Evolutionary conservation across 2,329 filamentous ascomycete genomes (phyloP), one percentile per base, ranked within the genome.

Genomic region (Cytospora mali): DNA sequence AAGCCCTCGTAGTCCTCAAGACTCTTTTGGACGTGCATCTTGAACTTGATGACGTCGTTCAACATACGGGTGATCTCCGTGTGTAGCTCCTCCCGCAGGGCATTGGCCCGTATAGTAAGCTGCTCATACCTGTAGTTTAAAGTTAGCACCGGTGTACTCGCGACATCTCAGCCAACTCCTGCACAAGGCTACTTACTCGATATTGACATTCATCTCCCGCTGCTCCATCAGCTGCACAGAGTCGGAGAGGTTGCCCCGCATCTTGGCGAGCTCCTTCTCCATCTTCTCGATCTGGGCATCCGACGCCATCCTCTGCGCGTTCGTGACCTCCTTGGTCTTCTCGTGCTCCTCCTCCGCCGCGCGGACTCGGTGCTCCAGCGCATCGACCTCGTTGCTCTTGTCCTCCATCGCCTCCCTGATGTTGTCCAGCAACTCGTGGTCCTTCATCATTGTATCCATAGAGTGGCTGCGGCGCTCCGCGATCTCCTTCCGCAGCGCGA

Each of bases 211-310:
- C 86, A 98, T 97, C 79, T 98, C 93, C 61, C 92, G 84, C 76
- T 97, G 94, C 75, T 97, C 93, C 84, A 97, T 89, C 54, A 96
- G 77, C 76, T 97, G 92, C 58, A 97, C 90, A 35, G 88, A 93
- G 75, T 97, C 94, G 3, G 87, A 89, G 31, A 97, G 80, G 13
- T 89, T 89, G 2, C 89, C 86, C 49, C 93, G 85, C 92, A 98
- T 96, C 74, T 93, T 92, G 53, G 91, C 90, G n/a, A 99, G 80
- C 75, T 99, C 93, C 76, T 97, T 97, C 78, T 99, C 95, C 89
- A 97, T 96, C 80, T 95, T 95, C 77, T 99, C 95, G 70, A 99
- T 97, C 75, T 98, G 94, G 10, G 93, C 88, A 73, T 98, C 95
- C 2, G 89, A 92, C 9, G 88, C 89, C 73, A 94, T 86, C 78